Base-by-base conservation (phyloP, 176 grass and related monocot genomes). In the Stipa capillata region DNA sequence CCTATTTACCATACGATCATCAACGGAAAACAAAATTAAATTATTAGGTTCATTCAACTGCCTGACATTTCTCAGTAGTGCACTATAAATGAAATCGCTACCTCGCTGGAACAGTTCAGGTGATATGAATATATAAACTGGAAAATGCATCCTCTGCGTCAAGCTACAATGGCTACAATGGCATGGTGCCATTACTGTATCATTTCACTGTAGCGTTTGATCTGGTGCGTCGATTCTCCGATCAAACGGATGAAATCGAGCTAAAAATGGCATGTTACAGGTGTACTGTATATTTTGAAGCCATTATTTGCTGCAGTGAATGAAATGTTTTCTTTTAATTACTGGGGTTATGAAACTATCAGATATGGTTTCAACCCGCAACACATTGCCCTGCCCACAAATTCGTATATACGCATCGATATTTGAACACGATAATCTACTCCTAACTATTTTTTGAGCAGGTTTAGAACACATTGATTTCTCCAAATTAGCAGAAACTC, bases 31-130 rank as follows among this genome's bases (percentile, higher is more conserved):
- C 2, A 35, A 18, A 27, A 36, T 32, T 13, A 21, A 65, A 60
- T 70, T 59, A 51, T 85, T 77, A 54, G 15, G 14, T 45, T 55
- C 77, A 8, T 16, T 73, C 84, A 74, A 47, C 76, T 12, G 44
- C 55, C 37, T 73, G 47, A 43, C 11, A 41, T 42, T 63, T 58
- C 27, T 35, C 28, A 73, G 79, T 36, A 79, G 83, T 85, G 14
- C 8, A 48, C 13, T 60, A 60, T 56, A 69, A 37, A 73, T 55
- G 68, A 15, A 36, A 49, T 21, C 11, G 7, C 18, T 23, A 34
- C 17, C 16, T 35, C 14, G 15, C 16, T 18, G 43, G 43, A 58
- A 60, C 63, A 61, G 52, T 69, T 40, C 11, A 15, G 36, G 2
- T 35, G 35, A 40, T 14, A 4, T 5, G 62, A 37, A 23, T n/a